These are phyloP conservation scores for Xylariaceae sp. DNA, from an alignment of 2,329 filamentous ascomycete species.

Conservation along the genomic window DNA sequence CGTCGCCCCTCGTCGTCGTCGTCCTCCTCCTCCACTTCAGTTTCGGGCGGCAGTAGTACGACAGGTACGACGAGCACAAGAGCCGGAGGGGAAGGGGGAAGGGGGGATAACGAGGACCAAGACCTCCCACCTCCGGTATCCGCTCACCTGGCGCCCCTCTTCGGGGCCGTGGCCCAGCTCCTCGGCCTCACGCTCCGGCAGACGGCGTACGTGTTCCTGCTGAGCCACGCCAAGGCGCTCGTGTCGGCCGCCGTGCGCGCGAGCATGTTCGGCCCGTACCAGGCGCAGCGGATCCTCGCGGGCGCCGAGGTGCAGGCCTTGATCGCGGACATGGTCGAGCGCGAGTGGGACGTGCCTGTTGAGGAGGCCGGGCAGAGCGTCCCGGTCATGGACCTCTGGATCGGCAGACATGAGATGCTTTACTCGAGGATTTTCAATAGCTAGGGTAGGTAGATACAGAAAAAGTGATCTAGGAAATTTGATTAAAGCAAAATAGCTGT, in stretches of 20 bases:
- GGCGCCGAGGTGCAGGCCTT: conserved; percentile 61
- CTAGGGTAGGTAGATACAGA: conserved; percentile 43
- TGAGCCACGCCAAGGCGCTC: conserved; percentile 77
- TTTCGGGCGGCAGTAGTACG: too few species aligned
- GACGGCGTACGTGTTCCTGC: conserved; percentile 75
- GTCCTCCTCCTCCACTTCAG: neutral
- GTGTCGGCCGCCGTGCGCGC: conserved; percentile 78
- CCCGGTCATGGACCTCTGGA: conserved; percentile 81
- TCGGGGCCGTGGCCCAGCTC: conserved; percentile 69
- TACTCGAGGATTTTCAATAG: conserved; percentile 91
- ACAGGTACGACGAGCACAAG: too few species aligned
- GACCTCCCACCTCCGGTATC: conserved; percentile 54
- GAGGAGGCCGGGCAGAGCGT: conserved; percentile 77
- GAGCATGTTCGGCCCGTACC: conserved; percentile 80
- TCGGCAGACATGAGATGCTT: conserved; percentile 80
- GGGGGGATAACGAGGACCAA: conserved; percentile 18
- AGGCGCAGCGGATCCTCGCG: conserved; percentile 76
- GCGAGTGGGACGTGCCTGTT: conserved; percentile 62
- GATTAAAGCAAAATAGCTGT: neutral
- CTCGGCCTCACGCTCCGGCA: conserved; percentile 66
- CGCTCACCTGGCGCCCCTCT: conserved; percentile 74
- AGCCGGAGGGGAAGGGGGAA: neutral
- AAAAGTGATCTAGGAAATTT: neutral
- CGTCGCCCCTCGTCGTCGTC: conserved; percentile 24
- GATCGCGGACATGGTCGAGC: conserved; percentile 63